Evolutionary conservation across 768 basidiomycete genomes (phyloP).

Genomic region (Serendipita sp.): DNA sequence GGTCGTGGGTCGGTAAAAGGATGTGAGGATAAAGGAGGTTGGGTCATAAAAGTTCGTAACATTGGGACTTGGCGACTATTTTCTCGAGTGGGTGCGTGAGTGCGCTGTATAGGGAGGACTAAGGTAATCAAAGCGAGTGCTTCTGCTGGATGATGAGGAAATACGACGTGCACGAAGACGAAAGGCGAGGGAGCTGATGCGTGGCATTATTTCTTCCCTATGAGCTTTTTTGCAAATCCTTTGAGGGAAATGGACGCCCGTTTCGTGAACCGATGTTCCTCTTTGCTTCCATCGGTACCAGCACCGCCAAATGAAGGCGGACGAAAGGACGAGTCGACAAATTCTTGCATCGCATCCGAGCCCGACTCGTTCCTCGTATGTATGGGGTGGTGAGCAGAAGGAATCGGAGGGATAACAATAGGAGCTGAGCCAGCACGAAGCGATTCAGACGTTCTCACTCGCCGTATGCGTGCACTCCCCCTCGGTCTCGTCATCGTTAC

Average conservation of each 20-base stretch:
- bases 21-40: too few species aligned
- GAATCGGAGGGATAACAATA: background rate
- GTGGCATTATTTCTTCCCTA: background rate
- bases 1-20: too few species aligned
- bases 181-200: too few species aligned
- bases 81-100: too few species aligned
- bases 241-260: background rate
- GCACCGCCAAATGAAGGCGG: background rate
- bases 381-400: background rate
- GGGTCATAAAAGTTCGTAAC: too few species aligned
- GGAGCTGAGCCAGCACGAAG: constrained; percentile 7
- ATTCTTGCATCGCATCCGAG: background rate
- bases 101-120: too few species aligned
- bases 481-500: background rate
- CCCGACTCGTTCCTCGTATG: background rate
- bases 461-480: background rate
- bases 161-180: too few species aligned
- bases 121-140: too few species aligned
- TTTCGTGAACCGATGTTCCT: background rate
- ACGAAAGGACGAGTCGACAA: background rate
- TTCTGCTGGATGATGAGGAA: too few species aligned
- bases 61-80: too few species aligned
- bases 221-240: background rate
- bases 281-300: background rate
- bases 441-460: constrained; percentile 5